phyloP scores from a whole-genome alignment of 176 grass and related monocot species.

The Avena eriantha region DNA sequence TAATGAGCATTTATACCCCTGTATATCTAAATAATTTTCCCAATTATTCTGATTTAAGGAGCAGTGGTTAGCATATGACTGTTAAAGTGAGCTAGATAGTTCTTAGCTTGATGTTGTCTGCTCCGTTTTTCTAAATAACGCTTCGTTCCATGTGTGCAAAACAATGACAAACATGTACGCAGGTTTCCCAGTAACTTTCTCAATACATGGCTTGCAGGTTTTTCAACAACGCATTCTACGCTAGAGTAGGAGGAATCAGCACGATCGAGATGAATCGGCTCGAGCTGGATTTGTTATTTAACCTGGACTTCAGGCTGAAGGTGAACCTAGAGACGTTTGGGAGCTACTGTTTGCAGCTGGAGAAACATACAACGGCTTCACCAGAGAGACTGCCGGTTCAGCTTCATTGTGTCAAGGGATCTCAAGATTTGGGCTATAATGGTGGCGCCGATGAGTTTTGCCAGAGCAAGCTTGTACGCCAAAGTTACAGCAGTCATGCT shows the following conservation, averaged over 20 bases:
- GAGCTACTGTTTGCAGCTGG: slow-evolving; percentile 77
- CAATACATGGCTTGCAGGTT: slow-evolving; percentile 51
- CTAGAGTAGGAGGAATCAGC: slow-evolving; percentile 83
- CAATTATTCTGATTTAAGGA: slow-evolving; percentile 15
- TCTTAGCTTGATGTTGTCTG: not conserved
- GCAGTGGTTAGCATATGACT: not conserved
- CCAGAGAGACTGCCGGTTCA: slow-evolving; percentile 69
- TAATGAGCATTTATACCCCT: not conserved
- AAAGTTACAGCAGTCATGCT: slow-evolving; percentile 54
- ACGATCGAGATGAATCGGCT: slow-evolving; percentile 83
- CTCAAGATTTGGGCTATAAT: slow-evolving; percentile 32
- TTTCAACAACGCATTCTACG: slow-evolving; percentile 94
- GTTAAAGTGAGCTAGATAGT: not conserved
- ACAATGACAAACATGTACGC: not conserved
- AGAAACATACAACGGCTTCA: slow-evolving; percentile 57
- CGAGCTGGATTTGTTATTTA: slow-evolving; percentile 81
- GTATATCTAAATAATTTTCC: not conserved
- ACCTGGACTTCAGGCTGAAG: slow-evolving; percentile 90
- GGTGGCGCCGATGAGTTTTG: slow-evolving; percentile 55
- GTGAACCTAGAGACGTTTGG: slow-evolving; percentile 67
- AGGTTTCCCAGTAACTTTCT: not conserved
- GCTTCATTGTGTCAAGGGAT: slow-evolving; percentile 29
- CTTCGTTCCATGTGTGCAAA: not conserved
- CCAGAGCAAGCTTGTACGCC: slow-evolving; percentile 50
- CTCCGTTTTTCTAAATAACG: not conserved